Evolutionary conservation across 257 asterid species (phyloP).

Genomic region (Ophiorrhiza pumila): DNA sequence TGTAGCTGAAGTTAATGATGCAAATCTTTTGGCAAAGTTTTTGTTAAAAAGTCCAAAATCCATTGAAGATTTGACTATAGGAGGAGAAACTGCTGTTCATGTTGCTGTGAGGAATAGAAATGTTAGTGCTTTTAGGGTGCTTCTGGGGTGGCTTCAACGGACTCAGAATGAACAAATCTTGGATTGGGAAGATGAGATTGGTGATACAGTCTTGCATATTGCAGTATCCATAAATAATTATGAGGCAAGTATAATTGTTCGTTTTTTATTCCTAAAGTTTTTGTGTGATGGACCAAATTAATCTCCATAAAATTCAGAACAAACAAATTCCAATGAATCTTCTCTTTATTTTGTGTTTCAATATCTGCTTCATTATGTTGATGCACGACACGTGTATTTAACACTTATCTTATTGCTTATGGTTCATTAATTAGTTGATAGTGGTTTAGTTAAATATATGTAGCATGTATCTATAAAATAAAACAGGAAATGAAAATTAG

Average conservation of each 20-base stretch:
- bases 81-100: conserved; percentile 20
- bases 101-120: conserved; percentile 14
- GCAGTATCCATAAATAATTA: conserved; percentile 17
- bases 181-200: conserved; percentile 14
- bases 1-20: conserved; percentile 11
- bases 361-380: background rate
- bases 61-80: conserved; percentile 17
- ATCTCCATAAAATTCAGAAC: too few species aligned
- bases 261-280: background rate
- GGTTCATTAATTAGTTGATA: too few species aligned
- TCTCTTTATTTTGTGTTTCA: too few species aligned
- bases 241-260: conserved; percentile 5
- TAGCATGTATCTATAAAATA: too few species aligned
- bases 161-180: conserved; percentile 1
- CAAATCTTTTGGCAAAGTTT: conserved; percentile 14
- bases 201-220: conserved; percentile 19
- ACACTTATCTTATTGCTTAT: too few species aligned
- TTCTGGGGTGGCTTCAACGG: conserved; percentile 21
- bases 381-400: too few species aligned
- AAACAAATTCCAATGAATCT: too few species aligned
- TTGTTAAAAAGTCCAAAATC: conserved; percentile 10
- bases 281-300: background rate
- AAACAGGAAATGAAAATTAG: too few species aligned
- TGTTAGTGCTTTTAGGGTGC: conserved; percentile 16
- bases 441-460: too few species aligned